phyloP scores from a whole-genome alignment of 176 grass and related monocot species.

The Bolboschoenus planiculmis region DNA sequence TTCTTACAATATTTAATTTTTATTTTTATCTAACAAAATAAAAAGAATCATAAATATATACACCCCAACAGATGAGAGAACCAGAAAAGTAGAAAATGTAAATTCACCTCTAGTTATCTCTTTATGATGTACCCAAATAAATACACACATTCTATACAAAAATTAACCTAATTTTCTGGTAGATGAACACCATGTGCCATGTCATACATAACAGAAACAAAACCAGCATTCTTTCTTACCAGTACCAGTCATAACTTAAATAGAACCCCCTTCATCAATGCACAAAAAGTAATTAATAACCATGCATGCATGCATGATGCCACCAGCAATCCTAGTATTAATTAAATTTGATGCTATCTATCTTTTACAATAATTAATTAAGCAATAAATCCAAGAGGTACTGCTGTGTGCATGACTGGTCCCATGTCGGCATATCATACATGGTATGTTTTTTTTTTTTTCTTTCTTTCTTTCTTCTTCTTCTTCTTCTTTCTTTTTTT shows the following conservation, averaged over 20 bases:
- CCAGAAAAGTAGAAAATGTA: too few species aligned
- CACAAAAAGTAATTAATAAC: not conserved
- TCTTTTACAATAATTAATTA: not conserved
- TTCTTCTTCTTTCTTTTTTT: too few species aligned
- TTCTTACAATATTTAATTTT: too few species aligned
- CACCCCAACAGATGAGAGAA: too few species aligned
- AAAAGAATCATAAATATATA: too few species aligned
- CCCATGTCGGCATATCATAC: not conserved
- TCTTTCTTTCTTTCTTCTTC: too few species aligned
- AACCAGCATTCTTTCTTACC: too few species aligned
- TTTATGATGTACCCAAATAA: too few species aligned
- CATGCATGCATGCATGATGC: not conserved
- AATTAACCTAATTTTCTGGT: not conserved
- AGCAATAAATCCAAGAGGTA: slow-evolving; percentile 1
- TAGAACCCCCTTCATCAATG: not conserved
- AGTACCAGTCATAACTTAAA: too few species aligned
- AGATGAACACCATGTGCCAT: not conserved
- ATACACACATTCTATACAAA: too few species aligned
- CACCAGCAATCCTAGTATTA: not conserved
- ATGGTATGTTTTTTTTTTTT: not conserved
- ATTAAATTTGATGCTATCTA: not conserved
- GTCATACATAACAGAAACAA: not conserved
- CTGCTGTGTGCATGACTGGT: not conserved
- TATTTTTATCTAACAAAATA: too few species aligned
- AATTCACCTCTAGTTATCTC: too few species aligned